A percentile compares a stretch with the other conserved stretches of the same genome.
These are phyloP conservation scores for Alectoria sarmentosa DNA, from an alignment of 495 filamentous ascomycete species.

Conservation along the genomic window DNA sequence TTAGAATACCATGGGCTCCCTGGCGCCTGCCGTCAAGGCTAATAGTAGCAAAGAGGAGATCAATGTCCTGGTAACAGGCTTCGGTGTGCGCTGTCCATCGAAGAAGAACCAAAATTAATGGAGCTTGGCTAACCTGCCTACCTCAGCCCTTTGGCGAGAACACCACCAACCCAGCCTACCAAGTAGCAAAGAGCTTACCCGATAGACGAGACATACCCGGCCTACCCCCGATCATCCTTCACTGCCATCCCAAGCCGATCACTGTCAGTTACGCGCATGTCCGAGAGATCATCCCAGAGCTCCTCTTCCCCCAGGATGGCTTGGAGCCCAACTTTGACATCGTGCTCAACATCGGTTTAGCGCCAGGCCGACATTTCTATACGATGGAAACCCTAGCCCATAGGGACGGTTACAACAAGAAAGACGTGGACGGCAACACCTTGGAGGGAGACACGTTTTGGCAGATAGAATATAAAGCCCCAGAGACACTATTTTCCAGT, in stretches of 20 bases:
- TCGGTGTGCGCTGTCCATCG: slow-evolving; percentile 49
- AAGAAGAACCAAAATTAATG: slow-evolving; percentile 7
- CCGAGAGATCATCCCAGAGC: slow-evolving; percentile 49
- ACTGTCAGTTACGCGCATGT: slow-evolving; percentile 63
- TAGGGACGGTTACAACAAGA: slow-evolving; percentile 64
- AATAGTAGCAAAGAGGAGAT: slow-evolving; percentile 39
- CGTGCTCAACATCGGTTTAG: slow-evolving; percentile 76
- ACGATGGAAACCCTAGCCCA: slow-evolving; percentile 64
- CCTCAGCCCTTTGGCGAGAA: slow-evolving; percentile 60
- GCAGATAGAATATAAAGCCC: slow-evolving; percentile 37
- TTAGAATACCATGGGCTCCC: slow-evolving; percentile 21
- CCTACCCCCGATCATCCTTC: slow-evolving; percentile 52
- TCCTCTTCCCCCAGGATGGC: slow-evolving; percentile 32
- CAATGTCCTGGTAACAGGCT: slow-evolving; percentile 66
- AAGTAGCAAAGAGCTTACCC: slow-evolving; percentile 49
- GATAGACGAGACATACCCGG: slow-evolving; percentile 32
- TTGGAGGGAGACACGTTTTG: slow-evolving; percentile 46
- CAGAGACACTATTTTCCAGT: slow-evolving; percentile 37
- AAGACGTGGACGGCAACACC: slow-evolving; percentile 57
- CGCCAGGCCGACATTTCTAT: slow-evolving; percentile 60
- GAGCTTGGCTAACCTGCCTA: slow-evolving; percentile 14
- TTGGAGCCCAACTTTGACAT: slow-evolving; percentile 48
- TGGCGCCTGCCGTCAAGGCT: slow-evolving; percentile 1
- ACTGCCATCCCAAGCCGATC: slow-evolving; percentile 59
- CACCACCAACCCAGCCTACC: slow-evolving; percentile 63